phyloP scores from a whole-genome alignment of 345 rosid species.

The Gossypium mustelinum region DNA sequence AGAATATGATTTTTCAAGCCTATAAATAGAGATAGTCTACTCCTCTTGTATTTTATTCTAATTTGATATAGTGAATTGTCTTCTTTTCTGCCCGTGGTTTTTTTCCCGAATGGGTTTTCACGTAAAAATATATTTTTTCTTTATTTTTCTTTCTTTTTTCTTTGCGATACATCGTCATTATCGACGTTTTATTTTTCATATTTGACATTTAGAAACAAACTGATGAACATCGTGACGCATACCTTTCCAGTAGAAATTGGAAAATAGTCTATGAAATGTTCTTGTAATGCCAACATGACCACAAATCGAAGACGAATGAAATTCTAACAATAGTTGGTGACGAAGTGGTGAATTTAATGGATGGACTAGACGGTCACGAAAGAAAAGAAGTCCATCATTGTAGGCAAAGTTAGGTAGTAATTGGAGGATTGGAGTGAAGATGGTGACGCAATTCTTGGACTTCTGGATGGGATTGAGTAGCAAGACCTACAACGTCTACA shows the following conservation, averaged over 20 bases:
- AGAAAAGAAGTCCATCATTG: neutral
- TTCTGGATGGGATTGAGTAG: neutral
- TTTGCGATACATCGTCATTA: too few relatives aligned
- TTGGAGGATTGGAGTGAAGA: neutral
- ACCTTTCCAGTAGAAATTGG: neutral
- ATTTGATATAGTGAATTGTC: too few relatives aligned
- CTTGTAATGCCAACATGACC: neutral
- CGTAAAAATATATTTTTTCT: too few relatives aligned
- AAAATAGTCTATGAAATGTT: neutral
- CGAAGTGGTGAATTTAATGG: neutral
- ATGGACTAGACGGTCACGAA: neutral
- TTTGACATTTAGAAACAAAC: neutral
- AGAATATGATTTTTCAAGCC: too few relatives aligned
- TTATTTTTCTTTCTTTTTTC: too few relatives aligned
- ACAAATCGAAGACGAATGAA: neutral
- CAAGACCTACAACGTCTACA: neutral
- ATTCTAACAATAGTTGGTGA: neutral
- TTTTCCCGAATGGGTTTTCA: too few relatives aligned
- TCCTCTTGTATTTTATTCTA: too few relatives aligned
- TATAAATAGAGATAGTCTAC: too few relatives aligned
- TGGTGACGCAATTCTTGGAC: rapidly evolving
- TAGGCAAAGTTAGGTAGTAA: neutral
- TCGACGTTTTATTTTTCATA: too few relatives aligned
- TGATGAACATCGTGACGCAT: neutral
- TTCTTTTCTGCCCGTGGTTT: too few relatives aligned